Evolutionary conservation across 2,329 filamentous ascomycete genomes (phyloP).

Genomic region (Xylariaceae sp.): DNA sequence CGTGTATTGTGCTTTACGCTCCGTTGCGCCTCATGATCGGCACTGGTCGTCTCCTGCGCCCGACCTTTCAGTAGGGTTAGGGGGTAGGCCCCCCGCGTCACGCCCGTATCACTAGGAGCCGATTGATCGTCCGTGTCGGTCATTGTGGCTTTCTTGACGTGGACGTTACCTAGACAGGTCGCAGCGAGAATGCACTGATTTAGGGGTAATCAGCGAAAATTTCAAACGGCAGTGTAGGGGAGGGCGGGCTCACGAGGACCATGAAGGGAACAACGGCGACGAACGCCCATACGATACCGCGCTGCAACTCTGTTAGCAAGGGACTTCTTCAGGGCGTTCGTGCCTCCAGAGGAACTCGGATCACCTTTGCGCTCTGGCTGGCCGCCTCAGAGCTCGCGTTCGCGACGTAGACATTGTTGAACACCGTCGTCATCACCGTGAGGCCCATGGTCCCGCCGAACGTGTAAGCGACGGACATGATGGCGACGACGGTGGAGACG

Average conservation of each 20-base stretch:
- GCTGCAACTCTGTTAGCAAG: constrained; percentile 19
- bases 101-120: background rate
- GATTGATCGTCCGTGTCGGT: background rate
- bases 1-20: too few species aligned
- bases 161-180: constrained; percentile 13
- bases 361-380: constrained; percentile 33
- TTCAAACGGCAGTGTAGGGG: background rate
- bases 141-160: constrained; percentile 6
- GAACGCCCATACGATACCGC: constrained; percentile 59
- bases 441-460: constrained; percentile 59
- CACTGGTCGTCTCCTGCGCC: background rate
- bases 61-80: background rate
- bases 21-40: background rate
- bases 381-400: constrained; percentile 15
- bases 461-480: constrained; percentile 52
- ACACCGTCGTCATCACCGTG: constrained; percentile 61
- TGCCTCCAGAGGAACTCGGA: too few species aligned
- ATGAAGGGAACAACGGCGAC: constrained; percentile 55
- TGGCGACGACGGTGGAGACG: constrained; percentile 50
- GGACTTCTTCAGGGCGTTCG: too few species aligned
- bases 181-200: constrained; percentile 11
- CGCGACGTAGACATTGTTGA: constrained; percentile 47
- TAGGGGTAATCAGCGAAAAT: background rate
- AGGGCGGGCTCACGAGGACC: constrained; percentile 26
- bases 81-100: background rate